phyloP scores from a whole-genome alignment of 1,284 basidiomycete species.

The Polyporus tsugae region DNA sequence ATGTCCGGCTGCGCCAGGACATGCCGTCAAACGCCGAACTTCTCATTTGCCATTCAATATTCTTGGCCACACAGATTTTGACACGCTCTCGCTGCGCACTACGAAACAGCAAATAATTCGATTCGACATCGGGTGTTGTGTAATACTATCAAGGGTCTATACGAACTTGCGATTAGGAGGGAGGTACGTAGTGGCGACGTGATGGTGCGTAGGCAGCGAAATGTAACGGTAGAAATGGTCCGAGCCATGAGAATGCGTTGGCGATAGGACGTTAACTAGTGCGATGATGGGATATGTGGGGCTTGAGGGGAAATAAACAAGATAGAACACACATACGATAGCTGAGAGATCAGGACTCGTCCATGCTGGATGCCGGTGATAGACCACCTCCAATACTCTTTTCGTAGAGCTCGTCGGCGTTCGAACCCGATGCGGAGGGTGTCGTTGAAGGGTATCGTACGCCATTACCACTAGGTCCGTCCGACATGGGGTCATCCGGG shows the following conservation, averaged over 20 bases:
- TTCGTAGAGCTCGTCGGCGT: slow-evolving; percentile 37
- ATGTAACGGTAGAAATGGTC: slow-evolving; percentile 18
- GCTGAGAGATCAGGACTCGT: slow-evolving; percentile 39
- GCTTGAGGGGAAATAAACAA: slow-evolving; percentile 20
- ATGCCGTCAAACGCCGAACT: not conserved
- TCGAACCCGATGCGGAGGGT: slow-evolving; percentile 29
- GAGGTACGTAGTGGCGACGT: slow-evolving; percentile 16
- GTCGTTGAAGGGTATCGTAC: slow-evolving; percentile 30
- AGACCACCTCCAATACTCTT: slow-evolving; percentile 42
- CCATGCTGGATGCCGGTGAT: slow-evolving; percentile 44
- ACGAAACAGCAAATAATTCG: slow-evolving; percentile 9
- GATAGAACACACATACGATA: slow-evolving; percentile 20
- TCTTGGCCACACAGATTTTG: not conserved
- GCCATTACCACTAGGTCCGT: slow-evolving; percentile 23
- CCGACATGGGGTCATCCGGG: slow-evolving; percentile 21
- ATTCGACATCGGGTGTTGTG: slow-evolving; percentile 13
- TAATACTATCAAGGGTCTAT: slow-evolving; percentile 26
- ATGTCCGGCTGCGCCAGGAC: no score
- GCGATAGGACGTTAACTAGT: slow-evolving; percentile 15
- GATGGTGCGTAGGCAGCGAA: slow-evolving; percentile 15
- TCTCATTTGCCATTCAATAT: not conserved
- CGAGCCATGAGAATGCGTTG: slow-evolving; percentile 21
- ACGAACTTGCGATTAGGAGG: slow-evolving; percentile 27
- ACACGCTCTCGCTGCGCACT: not conserved
- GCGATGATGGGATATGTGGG: slow-evolving; percentile 17